Evolutionary conservation across 805 yeast genomes (phyloP).

Genomic region (Myxozyma neglecta): DNA sequence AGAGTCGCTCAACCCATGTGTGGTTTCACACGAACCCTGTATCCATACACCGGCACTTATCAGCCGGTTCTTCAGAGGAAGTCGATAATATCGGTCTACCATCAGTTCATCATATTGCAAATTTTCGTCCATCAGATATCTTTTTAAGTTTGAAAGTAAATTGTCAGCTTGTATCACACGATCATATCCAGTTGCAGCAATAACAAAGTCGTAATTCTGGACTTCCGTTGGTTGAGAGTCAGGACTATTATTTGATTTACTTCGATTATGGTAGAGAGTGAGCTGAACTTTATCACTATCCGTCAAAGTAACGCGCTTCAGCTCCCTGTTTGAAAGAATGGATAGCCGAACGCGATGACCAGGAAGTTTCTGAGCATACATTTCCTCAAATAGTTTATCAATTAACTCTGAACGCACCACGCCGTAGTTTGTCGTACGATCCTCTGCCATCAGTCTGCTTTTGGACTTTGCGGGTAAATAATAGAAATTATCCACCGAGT

Average conservation of each 20-base stretch:
- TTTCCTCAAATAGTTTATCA: constrained; percentile 28
- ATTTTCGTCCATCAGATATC: neutral
- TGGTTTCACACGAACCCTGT: constrained; percentile 32
- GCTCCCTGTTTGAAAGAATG: constrained; percentile 9
- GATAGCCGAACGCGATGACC: constrained; percentile 19
- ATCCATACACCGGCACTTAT: constrained; percentile 30
- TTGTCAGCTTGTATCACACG: neutral
- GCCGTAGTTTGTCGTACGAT: constrained; percentile 33
- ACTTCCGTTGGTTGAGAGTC: neutral
- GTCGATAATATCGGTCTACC: constrained; percentile 25
- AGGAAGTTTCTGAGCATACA: constrained; percentile 32
- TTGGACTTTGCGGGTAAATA: constrained; percentile 6
- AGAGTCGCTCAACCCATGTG: constrained; percentile 35
- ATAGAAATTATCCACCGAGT: constrained; percentile 31
- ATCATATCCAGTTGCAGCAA: constrained; percentile 35
- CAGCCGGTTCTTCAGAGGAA: constrained; percentile 6
- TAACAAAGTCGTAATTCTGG: constrained; percentile 24
- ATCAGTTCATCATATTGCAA: neutral
- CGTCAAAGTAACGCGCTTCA: neutral
- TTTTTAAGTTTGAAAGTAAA: constrained; percentile 6
- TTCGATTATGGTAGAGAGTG: neutral
- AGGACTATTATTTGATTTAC: neutral
- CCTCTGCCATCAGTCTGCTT: constrained; percentile 15
- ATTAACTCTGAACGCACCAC: constrained; percentile 34
- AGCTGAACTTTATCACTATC: neutral